Conservation (phyloP, 768 basidiomycete species). For the Mycena galericulata region DNA sequence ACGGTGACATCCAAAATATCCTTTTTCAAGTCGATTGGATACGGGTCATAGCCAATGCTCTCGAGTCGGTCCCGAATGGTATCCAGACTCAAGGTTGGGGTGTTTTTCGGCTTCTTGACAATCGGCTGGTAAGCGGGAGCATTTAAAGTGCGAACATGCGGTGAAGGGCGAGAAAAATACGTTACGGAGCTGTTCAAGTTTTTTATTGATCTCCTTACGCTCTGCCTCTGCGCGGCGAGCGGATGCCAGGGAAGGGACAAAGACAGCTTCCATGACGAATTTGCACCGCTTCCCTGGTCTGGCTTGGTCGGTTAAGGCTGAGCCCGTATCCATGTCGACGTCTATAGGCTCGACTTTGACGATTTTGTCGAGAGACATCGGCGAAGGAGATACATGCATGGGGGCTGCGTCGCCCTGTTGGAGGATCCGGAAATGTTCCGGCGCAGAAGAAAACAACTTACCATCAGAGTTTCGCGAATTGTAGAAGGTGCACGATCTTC, state of each 20-base stretch:
- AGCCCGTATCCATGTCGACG: not conserved
- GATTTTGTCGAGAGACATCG: not conserved
- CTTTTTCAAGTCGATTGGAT: slow-evolving; percentile 41
- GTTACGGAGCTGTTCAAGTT: slow-evolving; percentile 11
- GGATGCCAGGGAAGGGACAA: not conserved
- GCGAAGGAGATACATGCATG: no score
- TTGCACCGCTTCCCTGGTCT: slow-evolving; percentile 14
- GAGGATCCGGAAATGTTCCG: not conserved
- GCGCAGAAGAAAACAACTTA: no score
- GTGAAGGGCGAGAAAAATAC: not conserved
- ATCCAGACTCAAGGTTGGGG: slow-evolving; percentile 9
- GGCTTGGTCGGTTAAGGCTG: not conserved
- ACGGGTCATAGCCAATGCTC: slow-evolving; percentile 40
- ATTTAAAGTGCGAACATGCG: not conserved
- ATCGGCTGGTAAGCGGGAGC: slow-evolving; percentile 23
- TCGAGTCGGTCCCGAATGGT: slow-evolving; percentile 8
- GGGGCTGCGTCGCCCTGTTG: not conserved
- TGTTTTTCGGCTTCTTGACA: slow-evolving; percentile 36
- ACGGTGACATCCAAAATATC: slow-evolving; percentile 43
- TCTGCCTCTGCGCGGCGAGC: not conserved
- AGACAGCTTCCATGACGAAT: slow-evolving; percentile 13
- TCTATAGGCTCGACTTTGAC: slow-evolving; percentile 18
- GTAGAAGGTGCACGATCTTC: not conserved
- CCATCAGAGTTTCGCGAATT: no score
- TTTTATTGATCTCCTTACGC: not conserved